Conservation (phyloP, 495 filamentous ascomycete species). For the Hypoxylon perforatum region DNA sequence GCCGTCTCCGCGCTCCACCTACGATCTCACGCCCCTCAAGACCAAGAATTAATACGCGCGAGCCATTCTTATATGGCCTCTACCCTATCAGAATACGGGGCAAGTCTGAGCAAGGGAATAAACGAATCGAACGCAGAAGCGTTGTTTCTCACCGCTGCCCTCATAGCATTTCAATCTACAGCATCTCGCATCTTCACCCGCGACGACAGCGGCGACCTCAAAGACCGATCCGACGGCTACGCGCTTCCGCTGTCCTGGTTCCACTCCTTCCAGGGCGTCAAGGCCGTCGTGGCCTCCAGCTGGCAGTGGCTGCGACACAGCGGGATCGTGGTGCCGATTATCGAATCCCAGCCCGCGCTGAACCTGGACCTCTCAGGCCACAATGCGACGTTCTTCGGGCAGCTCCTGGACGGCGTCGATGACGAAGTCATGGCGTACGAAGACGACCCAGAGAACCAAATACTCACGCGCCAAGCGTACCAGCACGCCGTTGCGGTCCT, state of each 20-base stretch:
- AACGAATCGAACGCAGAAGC: conserved; percentile 64
- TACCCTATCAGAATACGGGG: conserved; percentile 64
- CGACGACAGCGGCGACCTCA: conserved; percentile 48
- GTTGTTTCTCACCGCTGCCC: conserved; percentile 63
- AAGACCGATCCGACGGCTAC: conserved; percentile 50
- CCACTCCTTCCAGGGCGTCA: conserved; percentile 69
- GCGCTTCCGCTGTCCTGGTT: conserved; percentile 65
- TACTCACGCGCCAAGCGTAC: conserved; percentile 61
- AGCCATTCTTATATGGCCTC: conserved; percentile 69
- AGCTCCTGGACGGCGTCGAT: conserved; percentile 61
- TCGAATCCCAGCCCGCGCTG: conserved; percentile 64
- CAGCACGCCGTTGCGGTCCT: conserved; percentile 65
- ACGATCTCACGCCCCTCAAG: conserved; percentile 59
- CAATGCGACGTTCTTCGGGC: conserved; percentile 60
- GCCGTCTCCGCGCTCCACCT: conserved; percentile 68
- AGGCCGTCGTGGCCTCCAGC: conserved; percentile 61
- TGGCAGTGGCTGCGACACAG: conserved; percentile 65
- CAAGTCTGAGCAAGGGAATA: conserved; percentile 60
- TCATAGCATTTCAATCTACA: conserved; percentile 69
- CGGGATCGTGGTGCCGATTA: conserved; percentile 62
- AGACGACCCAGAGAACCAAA: conserved; percentile 14
- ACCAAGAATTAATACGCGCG: conserved; percentile 63
- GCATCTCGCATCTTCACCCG: conserved; percentile 64
- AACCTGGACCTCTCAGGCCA: conserved; percentile 57
- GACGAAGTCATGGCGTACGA: conserved; percentile 55